Evolutionary conservation across 805 yeast species (phyloP), one percentile per base, ranked within the genome.

Genomic region (Kuraishia floccosa): DNA sequence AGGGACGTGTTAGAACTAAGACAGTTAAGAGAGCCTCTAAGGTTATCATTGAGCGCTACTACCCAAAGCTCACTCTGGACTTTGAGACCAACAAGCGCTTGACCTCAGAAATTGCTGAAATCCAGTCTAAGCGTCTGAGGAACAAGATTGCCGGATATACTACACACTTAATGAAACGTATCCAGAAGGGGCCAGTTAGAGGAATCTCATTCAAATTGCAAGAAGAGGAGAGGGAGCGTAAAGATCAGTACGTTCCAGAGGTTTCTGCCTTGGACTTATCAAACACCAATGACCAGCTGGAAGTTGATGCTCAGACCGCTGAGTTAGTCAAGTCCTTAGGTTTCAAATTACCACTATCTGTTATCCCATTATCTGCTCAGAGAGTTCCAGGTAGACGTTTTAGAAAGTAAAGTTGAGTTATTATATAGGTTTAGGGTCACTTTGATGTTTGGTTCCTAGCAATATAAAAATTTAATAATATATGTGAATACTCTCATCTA

Each of bases 111-210:
- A 87, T 91, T 57, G 98, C 99, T 52, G 87, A 83, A 67, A 93
- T 91, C 63, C 96, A 89, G 69, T 85, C 98, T 60, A 91, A 91
- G 82, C 85, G 99, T 74, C 82, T 91, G 69, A 91, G 99, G 78
- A 91, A 91, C 91, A 91, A 91, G 85, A 93, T 91, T 60, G 98
- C 99, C 65, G 99, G 99, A 68, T 91, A 89, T 95, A 91, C 98
- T 70, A 91, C 98, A 61, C 99, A 91, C 72, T 80, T 91, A 69
- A 93, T 91, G 98, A 91, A 85, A 79, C 87, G 99, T 77, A 91
- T 91, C 63, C 97, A 93, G 74, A 91, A 89, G 79, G 99, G 99
- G 65, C 99, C 99, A 76, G 99, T 91, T 58, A 87, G 97, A 80
- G 99, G 99, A 75, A 93, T 91, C 56, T 91, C 99, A 56, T 91